Conservation (phyloP, 2,329 filamentous ascomycete species). For the Purpureocillium lavendulum region DNA sequence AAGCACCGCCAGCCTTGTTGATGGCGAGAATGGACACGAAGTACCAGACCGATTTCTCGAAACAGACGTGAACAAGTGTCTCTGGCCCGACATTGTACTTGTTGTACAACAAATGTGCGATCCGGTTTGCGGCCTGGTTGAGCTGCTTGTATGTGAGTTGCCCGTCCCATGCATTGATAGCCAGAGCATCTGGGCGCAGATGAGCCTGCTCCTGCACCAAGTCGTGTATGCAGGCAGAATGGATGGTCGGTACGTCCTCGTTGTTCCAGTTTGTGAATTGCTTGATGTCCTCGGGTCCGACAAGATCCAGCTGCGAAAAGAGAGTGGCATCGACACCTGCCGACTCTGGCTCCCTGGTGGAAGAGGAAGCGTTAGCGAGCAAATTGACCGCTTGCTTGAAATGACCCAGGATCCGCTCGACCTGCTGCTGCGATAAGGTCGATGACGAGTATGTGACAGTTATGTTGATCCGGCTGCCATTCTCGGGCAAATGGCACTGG, state of each 20-base stretch:
- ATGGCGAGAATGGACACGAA: conserved; percentile 24
- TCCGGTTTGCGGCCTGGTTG: conserved; percentile 25
- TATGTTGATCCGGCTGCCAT: not conserved
- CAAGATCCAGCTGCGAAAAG: not conserved
- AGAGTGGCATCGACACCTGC: not conserved
- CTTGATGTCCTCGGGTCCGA: not conserved
- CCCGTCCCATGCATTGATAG: conserved; percentile 36
- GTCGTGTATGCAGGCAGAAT: not conserved
- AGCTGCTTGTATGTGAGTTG: conserved; percentile 30
- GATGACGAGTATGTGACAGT: not conserved
- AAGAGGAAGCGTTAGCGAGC: not conserved
- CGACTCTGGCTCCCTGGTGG: not conserved
- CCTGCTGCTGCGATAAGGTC: not conserved
- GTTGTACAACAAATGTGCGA: conserved; percentile 20
- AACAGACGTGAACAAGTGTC: conserved; percentile 21
- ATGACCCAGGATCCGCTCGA: conserved; percentile 3
- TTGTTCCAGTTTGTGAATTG: not conserved
- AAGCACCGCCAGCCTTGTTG: conserved; percentile 23
- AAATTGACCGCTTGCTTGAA: conserved; percentile 1
- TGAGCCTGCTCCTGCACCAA: conserved; percentile 18
- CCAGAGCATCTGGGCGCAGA: conserved; percentile 20
- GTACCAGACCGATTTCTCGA: conserved; percentile 28
- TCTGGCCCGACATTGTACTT: conserved; percentile 14
- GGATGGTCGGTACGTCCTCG: not conserved
- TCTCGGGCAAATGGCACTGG: not conserved